Percentiles rank a stretch among this genome's conserved stretches.
phyloP scores from a whole-genome alignment of 75 land plant species.

The Pseudotsuga menziesii region DNA sequence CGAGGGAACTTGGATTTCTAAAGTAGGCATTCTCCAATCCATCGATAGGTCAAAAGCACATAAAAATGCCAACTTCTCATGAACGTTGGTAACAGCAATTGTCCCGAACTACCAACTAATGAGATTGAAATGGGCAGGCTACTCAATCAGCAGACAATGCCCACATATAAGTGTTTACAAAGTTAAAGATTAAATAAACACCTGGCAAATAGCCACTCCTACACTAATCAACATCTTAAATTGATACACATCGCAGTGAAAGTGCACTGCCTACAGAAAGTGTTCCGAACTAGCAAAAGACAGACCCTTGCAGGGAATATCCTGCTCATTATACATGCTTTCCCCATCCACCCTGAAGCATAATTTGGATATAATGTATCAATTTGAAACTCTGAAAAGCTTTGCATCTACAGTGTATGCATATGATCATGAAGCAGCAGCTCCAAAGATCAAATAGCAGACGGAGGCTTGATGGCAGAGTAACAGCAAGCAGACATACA shows the following conservation, averaged over 20 bases:
- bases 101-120: slow-evolving; percentile 5
- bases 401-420: not conserved
- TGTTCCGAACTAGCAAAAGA: slow-evolving; percentile 8
- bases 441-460: slow-evolving; percentile 4
- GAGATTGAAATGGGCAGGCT: slow-evolving; percentile 1
- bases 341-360: slow-evolving; percentile 5
- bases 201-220: slow-evolving; percentile 3
- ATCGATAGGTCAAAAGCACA: slow-evolving; percentile 6
- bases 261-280: slow-evolving; percentile 3
- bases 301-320: not conserved
- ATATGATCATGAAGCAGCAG: slow-evolving; percentile 6
- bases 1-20: not conserved
- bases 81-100: slow-evolving; percentile 4
- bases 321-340: slow-evolving; percentile 15
- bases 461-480: not conserved
- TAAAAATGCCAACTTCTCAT: not conserved
- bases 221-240: slow-evolving; percentile 5
- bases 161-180: slow-evolving; percentile 4
- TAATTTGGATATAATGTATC: slow-evolving; percentile 5
- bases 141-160: slow-evolving; percentile 15
- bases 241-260: slow-evolving; percentile 10
- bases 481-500: slow-evolving; percentile 9
- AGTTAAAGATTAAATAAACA: not conserved
- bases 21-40: slow-evolving; percentile 1
- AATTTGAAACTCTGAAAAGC: slow-evolving; percentile 5